Conservation (phyloP, 768 basidiomycete species). For the Paxillus ammoniavirescens region DNA sequence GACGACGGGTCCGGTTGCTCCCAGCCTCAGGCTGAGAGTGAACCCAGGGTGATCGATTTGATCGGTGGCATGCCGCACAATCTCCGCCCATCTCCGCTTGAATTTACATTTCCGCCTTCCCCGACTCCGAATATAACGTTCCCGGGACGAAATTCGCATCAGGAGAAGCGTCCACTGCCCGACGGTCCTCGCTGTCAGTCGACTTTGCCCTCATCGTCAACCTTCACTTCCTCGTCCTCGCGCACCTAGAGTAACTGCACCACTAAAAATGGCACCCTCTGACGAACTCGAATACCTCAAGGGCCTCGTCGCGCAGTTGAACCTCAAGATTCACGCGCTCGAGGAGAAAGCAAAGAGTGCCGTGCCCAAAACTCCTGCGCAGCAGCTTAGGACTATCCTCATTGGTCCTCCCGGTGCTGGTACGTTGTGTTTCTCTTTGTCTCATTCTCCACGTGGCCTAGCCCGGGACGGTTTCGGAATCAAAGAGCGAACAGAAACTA, state of each 20-base stretch:
- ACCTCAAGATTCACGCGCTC: conserved; percentile 80
- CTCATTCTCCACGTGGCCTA: not conserved
- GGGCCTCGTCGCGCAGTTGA: conserved; percentile 83
- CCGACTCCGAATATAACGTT: conserved; percentile 9
- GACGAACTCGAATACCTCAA: conserved; percentile 96
- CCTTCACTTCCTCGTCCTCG: not conserved
- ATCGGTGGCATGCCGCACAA: not conserved
- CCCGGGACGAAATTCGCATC: not conserved
- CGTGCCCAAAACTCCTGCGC: conserved; percentile 57
- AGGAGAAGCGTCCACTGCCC: not conserved
- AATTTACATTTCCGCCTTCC: conserved; percentile 10
- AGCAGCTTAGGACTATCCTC: conserved; percentile 87
- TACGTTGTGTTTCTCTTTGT: conserved; percentile 36
- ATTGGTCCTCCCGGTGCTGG: conserved; percentile 97
- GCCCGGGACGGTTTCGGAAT: not conserved
- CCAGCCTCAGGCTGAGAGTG: too few species aligned
- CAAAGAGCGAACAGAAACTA: too few species aligned
- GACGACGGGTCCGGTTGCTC: too few species aligned
- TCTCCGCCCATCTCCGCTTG: conserved; percentile 22
- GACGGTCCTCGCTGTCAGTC: not conserved
- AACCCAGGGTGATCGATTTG: not conserved
- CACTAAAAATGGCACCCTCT: conserved; percentile 51
- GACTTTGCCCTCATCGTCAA: not conserved
- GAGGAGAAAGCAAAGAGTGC: conserved; percentile 66
- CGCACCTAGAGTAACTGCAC: not conserved